Base-by-base conservation (phyloP, 2,329 filamentous ascomycete genomes). In the Chaetoscypha palmicola region DNA sequence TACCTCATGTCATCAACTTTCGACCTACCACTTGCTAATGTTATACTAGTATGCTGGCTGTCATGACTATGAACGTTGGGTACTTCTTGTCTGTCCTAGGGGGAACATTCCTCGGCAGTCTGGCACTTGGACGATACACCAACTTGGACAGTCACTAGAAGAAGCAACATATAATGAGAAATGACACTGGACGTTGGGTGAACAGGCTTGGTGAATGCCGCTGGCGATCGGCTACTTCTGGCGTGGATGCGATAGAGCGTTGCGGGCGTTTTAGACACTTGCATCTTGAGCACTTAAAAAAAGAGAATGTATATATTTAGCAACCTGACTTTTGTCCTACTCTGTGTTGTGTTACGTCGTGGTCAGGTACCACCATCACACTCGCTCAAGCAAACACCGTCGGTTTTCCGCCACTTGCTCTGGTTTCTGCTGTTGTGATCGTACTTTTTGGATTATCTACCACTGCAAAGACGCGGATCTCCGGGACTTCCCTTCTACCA, bases 11-110 rank as follows among this genome's bases (percentile, higher is more conserved):
- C 8, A 32, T 21, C 10, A 31, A 32, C 31, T 20, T 21, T 17
- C 9, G 49, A 21, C 22, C 36, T 20, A 24, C 11, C 4, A 8
- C 1, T 48, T 45, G 19, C 51, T 56, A 41, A 52, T 47, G 41
- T 41, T 9, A 16, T 9, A 39, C 14, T 55, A 95, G 89, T 47
- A 95, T 95, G 89, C 68, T 95, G 67, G 86, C 85, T 11, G 84
- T 94, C 60, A 95, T 92, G 87, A 90, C 86, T 1, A 79, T 87
- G 69, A 92, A 92, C 56, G 76, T 91, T 12, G 87, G 86, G 10
- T 92, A 92, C 62, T 91, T 91, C 62, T 65, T 88, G 43, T 89
- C 85, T 0, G 74, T 90, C n/a, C 72, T 94, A 9, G 82, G 71
- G 3, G 83, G 83, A 11, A 76, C 84, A 1, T 96, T 97, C 59